These are phyloP conservation scores for Epichloe bromicola DNA, from an alignment of 2,329 filamentous ascomycete species.

Conservation along the genomic window DNA sequence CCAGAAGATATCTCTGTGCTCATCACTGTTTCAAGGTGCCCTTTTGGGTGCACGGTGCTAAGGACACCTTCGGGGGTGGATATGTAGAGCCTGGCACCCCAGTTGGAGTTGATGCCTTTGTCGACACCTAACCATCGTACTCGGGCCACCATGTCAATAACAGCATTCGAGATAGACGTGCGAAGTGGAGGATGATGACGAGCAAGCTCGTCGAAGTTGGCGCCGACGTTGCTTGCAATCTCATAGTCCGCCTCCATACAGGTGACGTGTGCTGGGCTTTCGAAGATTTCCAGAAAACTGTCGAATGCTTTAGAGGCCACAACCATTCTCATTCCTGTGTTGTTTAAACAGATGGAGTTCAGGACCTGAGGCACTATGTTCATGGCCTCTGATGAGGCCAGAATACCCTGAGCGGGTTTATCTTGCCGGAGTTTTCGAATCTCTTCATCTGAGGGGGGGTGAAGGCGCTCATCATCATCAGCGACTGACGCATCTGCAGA, in stretches of 20 bases:
- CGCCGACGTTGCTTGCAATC: slow-evolving; percentile 62
- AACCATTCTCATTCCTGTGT: slow-evolving; percentile 76
- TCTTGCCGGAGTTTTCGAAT: slow-evolving; percentile 31
- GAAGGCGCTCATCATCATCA: slow-evolving; percentile 28
- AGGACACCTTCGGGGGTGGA: slow-evolving; percentile 44
- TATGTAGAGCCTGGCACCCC: slow-evolving; percentile 68
- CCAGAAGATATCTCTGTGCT: slow-evolving; percentile 17
- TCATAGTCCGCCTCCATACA: slow-evolving; percentile 62
- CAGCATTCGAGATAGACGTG: slow-evolving; percentile 66
- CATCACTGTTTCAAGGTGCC: slow-evolving; percentile 16
- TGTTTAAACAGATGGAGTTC: slow-evolving; percentile 87
- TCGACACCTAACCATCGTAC: slow-evolving; percentile 61
- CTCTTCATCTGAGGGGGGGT: slow-evolving; percentile 39
- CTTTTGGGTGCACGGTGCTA: slow-evolving; percentile 38
- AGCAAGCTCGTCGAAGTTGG: slow-evolving; percentile 84
- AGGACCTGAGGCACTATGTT: slow-evolving; percentile 76
- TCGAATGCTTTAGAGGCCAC: slow-evolving; percentile 70
- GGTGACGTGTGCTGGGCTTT: slow-evolving; percentile 78
- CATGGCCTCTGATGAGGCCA: slow-evolving; percentile 83
- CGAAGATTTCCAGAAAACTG: slow-evolving; percentile 91
- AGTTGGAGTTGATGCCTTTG: slow-evolving; percentile 54
- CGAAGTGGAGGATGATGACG: slow-evolving; percentile 83
- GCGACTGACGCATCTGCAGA: slow-evolving; percentile 26
- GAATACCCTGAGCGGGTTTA: slow-evolving; percentile 54
- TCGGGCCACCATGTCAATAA: slow-evolving; percentile 77